Percentiles rank a stretch among this genome's conserved stretches.
Evolutionary conservation across 148 eudicot genomes (phyloP).

Genomic region (Salicornia ramosissima): DNA sequence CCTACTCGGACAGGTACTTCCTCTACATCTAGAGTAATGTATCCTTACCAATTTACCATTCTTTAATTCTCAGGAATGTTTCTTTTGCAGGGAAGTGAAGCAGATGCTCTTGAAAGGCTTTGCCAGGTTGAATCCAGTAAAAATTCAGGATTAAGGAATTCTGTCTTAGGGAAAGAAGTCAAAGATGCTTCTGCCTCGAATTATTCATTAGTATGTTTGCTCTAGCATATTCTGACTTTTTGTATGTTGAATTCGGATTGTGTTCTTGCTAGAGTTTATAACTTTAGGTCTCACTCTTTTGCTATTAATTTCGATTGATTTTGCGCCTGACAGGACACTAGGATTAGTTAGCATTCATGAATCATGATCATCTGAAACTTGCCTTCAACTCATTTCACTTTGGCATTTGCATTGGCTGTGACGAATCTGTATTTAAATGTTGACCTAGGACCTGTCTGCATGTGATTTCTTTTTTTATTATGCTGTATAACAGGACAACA

Average conservation of each 20-base stretch:
- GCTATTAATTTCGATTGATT: neutral
- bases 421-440: neutral
- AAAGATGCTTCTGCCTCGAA: conserved; percentile 46
- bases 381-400: neutral
- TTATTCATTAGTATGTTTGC: conserved; percentile 53
- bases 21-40: conserved; percentile 3
- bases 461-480: neutral
- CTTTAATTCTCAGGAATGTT: conserved; percentile 1
- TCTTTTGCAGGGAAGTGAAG: conserved; percentile 63
- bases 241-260: neutral
- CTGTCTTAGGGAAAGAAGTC: conserved; percentile 44
- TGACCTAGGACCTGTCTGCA: neutral
- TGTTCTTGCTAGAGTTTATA: neutral
- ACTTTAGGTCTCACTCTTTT: neutral
- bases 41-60: neutral
- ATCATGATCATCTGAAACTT: neutral
- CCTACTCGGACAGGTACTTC: conserved; percentile 84
- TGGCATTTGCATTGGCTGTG: conserved; percentile 4
- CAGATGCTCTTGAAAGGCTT: conserved; percentile 73
- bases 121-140: conserved; percentile 50
- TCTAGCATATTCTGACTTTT: conserved; percentile 1
- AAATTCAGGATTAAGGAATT: conserved; percentile 42
- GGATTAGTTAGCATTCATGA: neutral
- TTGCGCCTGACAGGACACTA: neutral
- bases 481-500: neutral